These are phyloP conservation scores for Glycine latifolia DNA, from an alignment of 306 rosid genomes.

Conservation along the genomic window DNA sequence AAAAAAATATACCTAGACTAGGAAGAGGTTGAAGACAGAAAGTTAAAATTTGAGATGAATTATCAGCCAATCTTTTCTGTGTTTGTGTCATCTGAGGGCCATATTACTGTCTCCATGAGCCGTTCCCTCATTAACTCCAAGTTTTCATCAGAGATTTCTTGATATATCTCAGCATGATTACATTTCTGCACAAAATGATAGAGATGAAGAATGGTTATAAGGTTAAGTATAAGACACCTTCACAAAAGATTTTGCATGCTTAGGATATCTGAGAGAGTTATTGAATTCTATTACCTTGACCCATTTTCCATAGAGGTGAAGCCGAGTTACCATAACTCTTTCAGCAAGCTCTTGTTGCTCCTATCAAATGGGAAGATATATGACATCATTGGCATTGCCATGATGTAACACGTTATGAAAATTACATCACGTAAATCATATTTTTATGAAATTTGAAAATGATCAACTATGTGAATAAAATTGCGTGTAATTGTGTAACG, in stretches of 20 bases:
- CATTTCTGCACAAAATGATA: conserved; percentile 73
- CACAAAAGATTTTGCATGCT: conserved; percentile 12
- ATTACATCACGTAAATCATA: neutral
- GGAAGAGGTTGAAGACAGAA: conserved; percentile 41
- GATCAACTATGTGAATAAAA: neutral
- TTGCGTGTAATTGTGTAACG: neutral
- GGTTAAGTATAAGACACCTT: neutral
- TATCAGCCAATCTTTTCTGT: conserved; percentile 80
- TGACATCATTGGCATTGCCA: neutral
- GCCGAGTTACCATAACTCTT: conserved; percentile 96
- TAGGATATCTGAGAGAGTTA: neutral
- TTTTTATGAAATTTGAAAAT: conserved; percentile 10
- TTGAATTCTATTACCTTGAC: conserved; percentile 67
- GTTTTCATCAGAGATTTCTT: conserved; percentile 84
- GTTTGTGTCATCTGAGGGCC: conserved; percentile 99
- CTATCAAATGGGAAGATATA: conserved; percentile 51
- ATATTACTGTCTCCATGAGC: conserved; percentile 89
- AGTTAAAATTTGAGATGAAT: conserved; percentile 30
- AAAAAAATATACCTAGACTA: conserved; percentile 52
- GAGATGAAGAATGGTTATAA: neutral
- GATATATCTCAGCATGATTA: conserved; percentile 87
- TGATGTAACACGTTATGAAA: conserved; percentile 5
- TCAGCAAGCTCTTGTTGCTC: conserved; percentile 94
- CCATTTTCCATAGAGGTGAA: conserved; percentile 95
- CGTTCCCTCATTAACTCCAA: conserved; percentile 95